A percentile compares a stretch with the other conserved stretches of the same genome.
Evolutionary conservation across 805 yeast genomes (phyloP).

Genomic region (Hemisphaericaspora nanyangensis): DNA sequence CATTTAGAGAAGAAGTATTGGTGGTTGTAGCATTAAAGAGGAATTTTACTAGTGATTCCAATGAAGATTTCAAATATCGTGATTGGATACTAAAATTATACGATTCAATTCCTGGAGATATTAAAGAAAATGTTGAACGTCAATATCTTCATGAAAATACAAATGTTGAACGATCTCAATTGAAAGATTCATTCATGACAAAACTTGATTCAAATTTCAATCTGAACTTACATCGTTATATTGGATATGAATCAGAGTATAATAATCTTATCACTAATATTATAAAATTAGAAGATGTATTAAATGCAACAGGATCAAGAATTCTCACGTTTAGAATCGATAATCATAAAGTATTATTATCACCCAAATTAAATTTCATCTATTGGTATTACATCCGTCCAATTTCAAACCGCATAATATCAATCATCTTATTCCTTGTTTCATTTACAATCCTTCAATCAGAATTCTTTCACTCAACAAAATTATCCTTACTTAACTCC

Average conservation of each 20-base stretch:
- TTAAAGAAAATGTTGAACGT: constrained; percentile 29
- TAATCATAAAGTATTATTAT: constrained; percentile 16
- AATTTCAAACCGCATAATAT: constrained; percentile 34
- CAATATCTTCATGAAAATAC: constrained; percentile 21
- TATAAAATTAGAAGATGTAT: constrained; percentile 53
- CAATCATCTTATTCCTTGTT: constrained; percentile 38
- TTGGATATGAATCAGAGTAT: constrained; percentile 58
- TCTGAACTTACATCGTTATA: constrained; percentile 46
- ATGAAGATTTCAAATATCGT: constrained; percentile 39
- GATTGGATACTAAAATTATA: constrained; percentile 64
- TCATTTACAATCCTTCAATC: constrained; percentile 64
- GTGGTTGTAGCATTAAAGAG: constrained; percentile 52
- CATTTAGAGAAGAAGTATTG: constrained; percentile 59
- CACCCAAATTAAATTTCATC: constrained; percentile 41
- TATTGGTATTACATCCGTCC: constrained; percentile 47
- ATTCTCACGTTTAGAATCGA: constrained; percentile 18
- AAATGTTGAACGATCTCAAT: constrained; percentile 25
- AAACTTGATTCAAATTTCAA: constrained; percentile 51
- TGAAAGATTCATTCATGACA: constrained; percentile 44
- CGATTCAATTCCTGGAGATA: constrained; percentile 39
- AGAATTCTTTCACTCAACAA: constrained; percentile 70
- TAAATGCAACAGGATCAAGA: constrained; percentile 32
- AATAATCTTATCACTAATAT: constrained; percentile 46
- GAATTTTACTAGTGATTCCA: constrained; percentile 30
- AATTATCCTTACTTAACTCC: constrained; percentile 55